Evolutionary conservation across 176 grass and related monocot genomes (phyloP).

Genomic region (Cenchrus americanus): DNA sequence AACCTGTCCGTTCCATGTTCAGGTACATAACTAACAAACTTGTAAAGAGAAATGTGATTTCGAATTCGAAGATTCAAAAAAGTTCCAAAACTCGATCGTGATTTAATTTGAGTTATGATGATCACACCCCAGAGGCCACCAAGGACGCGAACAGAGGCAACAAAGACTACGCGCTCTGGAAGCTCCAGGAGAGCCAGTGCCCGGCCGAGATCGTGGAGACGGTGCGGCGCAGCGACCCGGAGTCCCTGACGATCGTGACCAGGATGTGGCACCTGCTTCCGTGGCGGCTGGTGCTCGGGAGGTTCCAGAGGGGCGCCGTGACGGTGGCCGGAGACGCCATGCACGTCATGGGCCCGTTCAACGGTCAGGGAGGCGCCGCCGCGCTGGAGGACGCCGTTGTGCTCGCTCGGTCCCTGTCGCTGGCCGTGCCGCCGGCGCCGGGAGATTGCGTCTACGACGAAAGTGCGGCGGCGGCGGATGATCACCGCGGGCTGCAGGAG

Average conservation of each 20-base stretch:
- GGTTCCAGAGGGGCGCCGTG: constrained; percentile 39
- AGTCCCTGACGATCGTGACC: constrained; percentile 26
- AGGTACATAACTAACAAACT: neutral
- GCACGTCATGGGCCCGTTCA: constrained; percentile 60
- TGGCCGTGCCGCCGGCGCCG: neutral
- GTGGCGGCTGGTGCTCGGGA: constrained; percentile 27
- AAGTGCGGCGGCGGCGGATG: too few relatives aligned
- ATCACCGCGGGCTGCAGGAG: neutral
- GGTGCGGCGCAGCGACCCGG: constrained; percentile 36
- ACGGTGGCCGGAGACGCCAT: constrained; percentile 56
- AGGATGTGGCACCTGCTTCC: constrained; percentile 4
- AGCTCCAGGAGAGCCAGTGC: constrained; percentile 20
- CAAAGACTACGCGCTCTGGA: neutral
- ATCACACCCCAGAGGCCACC: neutral
- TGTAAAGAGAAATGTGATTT: too few relatives aligned
- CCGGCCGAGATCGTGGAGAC: constrained; percentile 22
- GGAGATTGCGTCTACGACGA: neutral
- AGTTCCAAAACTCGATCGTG: too few relatives aligned
- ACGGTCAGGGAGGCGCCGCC: constrained; percentile 48
- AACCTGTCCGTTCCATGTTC: neutral
- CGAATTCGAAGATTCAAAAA: too few relatives aligned
- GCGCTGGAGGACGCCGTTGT: constrained; percentile 54
- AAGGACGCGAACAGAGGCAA: neutral
- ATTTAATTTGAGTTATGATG: neutral
- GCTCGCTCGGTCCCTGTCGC: constrained; percentile 44